Percentiles rank a stretch among this genome's conserved stretches.
phyloP scores from a whole-genome alignment of 2,329 filamentous ascomycete species.

The Knufia fluminis region DNA sequence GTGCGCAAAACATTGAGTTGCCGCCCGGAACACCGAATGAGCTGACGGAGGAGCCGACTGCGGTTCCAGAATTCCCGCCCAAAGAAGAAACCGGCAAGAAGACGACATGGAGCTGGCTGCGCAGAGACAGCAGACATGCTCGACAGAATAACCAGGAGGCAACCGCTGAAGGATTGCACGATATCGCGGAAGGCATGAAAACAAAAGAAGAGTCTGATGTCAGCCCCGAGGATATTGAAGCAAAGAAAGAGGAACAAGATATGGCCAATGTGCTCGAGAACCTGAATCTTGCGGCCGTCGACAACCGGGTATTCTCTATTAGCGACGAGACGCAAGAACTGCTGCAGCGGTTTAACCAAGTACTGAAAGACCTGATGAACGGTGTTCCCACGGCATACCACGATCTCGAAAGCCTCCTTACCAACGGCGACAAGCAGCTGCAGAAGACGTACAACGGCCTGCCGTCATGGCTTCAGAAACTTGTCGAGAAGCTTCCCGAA shows the following conservation, averaged over 20 bases:
- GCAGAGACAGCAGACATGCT: slow-evolving; percentile 29
- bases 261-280: slow-evolving; percentile 71
- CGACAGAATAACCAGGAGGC: slow-evolving; percentile 27
- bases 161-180: slow-evolving; percentile 24
- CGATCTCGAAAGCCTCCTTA: slow-evolving; percentile 66
- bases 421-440: slow-evolving; percentile 53
- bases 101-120: slow-evolving; percentile 32
- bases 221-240: slow-evolving; percentile 31
- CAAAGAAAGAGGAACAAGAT: slow-evolving; percentile 58
- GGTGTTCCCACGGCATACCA: slow-evolving; percentile 88
- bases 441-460: slow-evolving; percentile 58
- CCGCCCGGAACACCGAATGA: slow-evolving; percentile 38
- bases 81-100: slow-evolving; percentile 12
- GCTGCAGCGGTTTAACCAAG: slow-evolving; percentile 72
- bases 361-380: slow-evolving; percentile 85
- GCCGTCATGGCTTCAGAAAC: slow-evolving; percentile 70
- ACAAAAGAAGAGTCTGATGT: slow-evolving; percentile 17
- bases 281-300: slow-evolving; percentile 71
- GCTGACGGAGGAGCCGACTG: slow-evolving; percentile 27
- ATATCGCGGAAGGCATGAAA: slow-evolving; percentile 25
- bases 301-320: slow-evolving; percentile 77
- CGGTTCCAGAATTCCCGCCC: slow-evolving; percentile 4
- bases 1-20: slow-evolving; percentile 41
- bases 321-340: slow-evolving; percentile 77
- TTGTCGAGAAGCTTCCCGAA: slow-evolving; percentile 73